Evolutionary conservation across 2,329 filamentous ascomycete genomes (phyloP), one percentile per base, ranked within the genome.

Genomic region (Pezicula rhizophila): DNA sequence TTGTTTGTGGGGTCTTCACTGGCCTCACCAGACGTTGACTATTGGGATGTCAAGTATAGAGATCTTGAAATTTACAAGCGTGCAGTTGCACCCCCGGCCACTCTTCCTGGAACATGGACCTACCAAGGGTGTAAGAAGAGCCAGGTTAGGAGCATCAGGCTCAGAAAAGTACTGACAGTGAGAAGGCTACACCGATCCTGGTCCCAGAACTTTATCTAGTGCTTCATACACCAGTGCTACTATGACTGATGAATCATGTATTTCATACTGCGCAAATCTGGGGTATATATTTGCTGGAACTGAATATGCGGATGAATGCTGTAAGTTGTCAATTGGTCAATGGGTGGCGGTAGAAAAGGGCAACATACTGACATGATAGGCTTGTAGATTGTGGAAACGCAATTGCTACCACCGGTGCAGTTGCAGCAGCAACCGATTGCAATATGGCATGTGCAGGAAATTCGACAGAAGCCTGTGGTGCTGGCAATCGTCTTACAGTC

Each of bases 401-500:
- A 14, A 51, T 58, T 42, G 46, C 52, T 5, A 46, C 53, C 0
- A 47, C 40, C 8, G 49, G 49, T n/a, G 37, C 41, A 10, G 39
- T 52, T n/a, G 50, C 51, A 34, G 12, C 39, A 23, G 35, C 44
- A 7, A 52, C 52, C n/a, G 55, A 57, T 43, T 60, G 58, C 45
- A 52, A 44, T 17, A 54, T 54, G 49, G 44, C 48, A 14, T 56
- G 54, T 34, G 35, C 45, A 5, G 63, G 61, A 12, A 53, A 60
- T 48, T 34, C 47, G 8, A 48, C 51, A 5, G 53, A 65, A 51
- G 52, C 55, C 25, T 66, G 64, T 45, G 63, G 64, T 25, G 64
- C 48, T 34, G 49, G 48, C 2, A 53, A 54, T 44, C 44, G 56
- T 17, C 33, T 61, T 39, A 61, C 52, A 20, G 25, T 59, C 6